phyloP scores from a whole-genome alignment of 345 rosid species.

The Erysimum cheiranthoides region DNA sequence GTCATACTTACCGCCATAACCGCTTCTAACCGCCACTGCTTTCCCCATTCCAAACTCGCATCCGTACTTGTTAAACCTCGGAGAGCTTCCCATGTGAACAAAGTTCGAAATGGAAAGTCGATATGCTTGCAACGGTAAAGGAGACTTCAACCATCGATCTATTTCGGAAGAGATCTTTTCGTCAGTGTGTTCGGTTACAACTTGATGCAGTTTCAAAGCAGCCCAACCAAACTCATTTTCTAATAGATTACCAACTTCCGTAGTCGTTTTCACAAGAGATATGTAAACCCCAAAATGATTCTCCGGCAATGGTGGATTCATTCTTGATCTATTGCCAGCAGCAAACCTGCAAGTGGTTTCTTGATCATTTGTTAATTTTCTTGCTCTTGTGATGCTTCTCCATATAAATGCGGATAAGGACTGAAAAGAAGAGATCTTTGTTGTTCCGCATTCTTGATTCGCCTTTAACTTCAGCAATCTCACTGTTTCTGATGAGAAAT shows the following conservation, averaged over 20 bases:
- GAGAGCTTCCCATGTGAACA: slow-evolving; percentile 81
- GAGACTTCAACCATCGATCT: slow-evolving; percentile 48
- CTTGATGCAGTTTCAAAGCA: slow-evolving; percentile 64
- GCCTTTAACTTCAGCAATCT: slow-evolving; percentile 61
- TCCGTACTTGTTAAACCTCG: slow-evolving; percentile 76
- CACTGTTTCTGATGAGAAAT: slow-evolving; percentile 61
- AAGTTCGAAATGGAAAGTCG: slow-evolving; percentile 39
- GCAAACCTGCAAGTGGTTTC: slow-evolving; percentile 58
- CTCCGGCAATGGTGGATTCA: slow-evolving; percentile 54
- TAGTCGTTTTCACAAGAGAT: slow-evolving; percentile 34
- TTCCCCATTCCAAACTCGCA: slow-evolving; percentile 78
- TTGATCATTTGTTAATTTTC: slow-evolving; percentile 46
- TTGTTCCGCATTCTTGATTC: slow-evolving; percentile 57
- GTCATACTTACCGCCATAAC: slow-evolving; percentile 64
- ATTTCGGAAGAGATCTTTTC: slow-evolving; percentile 42
- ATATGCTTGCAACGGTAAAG: slow-evolving; percentile 14
- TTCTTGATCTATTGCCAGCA: slow-evolving; percentile 54
- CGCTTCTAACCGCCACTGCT: slow-evolving; percentile 72
- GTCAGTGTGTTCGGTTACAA: slow-evolving; percentile 50
- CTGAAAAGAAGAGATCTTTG: slow-evolving; percentile 70
- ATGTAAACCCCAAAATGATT: slow-evolving; percentile 66
- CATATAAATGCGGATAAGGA: slow-evolving; percentile 60
- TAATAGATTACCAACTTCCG: slow-evolving; percentile 53
- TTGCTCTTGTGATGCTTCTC: slow-evolving; percentile 63
- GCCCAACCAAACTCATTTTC: slow-evolving; percentile 62